phyloP scores from a whole-genome alignment of 163 green algal species.

The Scenedesmus sp. region DNA sequence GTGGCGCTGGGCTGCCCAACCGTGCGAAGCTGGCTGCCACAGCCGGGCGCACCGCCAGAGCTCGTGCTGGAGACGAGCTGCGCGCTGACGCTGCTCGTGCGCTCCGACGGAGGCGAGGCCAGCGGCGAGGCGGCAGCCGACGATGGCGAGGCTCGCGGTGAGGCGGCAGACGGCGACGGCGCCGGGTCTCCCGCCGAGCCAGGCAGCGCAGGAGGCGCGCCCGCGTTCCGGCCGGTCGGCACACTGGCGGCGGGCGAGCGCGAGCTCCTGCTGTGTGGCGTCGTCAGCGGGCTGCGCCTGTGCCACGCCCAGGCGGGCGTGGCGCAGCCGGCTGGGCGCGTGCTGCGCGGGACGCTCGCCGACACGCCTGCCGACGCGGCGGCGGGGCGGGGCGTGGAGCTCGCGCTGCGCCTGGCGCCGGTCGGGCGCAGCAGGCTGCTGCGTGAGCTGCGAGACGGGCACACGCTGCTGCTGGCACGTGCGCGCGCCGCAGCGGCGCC shows the following conservation, averaged over 20 bases:
- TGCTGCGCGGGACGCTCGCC: not conserved
- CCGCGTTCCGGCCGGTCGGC: no score
- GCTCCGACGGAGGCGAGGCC: no score
- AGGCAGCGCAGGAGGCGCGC: no score
- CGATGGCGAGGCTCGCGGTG: no score
- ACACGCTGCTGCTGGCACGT: conserved; percentile 13
- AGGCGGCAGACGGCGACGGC: no score
- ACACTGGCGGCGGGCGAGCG: not conserved
- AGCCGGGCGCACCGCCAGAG: not conserved
- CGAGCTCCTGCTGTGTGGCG: conserved; percentile 19
- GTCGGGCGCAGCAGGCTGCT: not conserved
- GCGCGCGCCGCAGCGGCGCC: not conserved
- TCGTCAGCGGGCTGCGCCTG: conserved; percentile 23
- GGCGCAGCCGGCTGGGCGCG: not conserved
- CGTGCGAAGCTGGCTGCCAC: not conserved
- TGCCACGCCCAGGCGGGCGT: no score
- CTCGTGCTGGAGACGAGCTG: not conserved
- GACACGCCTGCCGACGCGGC: conserved; percentile 8
- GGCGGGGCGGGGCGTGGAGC: not conserved
- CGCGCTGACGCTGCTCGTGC: conserved; percentile 12
- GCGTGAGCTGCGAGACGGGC: conserved; percentile 20
- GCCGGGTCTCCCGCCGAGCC: no score
- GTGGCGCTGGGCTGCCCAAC: conserved; percentile 26
- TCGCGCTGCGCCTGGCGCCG: conserved; percentile 7
- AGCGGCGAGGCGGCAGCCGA: no score